Evolutionary conservation across 306 rosid species (phyloP), one percentile per base, ranked within the genome.

Genomic region (Dalbergia cultrata): DNA sequence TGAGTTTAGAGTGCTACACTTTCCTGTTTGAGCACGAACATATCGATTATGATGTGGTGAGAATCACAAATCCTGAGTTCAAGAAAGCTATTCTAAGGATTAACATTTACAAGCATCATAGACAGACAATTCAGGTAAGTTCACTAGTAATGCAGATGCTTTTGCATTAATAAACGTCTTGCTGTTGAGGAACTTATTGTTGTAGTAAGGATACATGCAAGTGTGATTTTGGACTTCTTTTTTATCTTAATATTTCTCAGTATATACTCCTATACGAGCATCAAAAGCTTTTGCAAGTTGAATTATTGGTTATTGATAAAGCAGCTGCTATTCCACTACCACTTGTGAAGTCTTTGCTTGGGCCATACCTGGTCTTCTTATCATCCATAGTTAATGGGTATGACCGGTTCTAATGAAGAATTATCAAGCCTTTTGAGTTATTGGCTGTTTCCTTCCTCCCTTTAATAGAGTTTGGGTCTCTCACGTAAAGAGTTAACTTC

Each of bases 311-410:
- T 82, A 67, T 95, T 84, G 99, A 95, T 86, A 97, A 95, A 87
- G 99, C 99, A 85, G 99, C 99, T 75, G 99, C 99, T 72, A 95
- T 95, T 85, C 99, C 99, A 58, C 86, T 95, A 83, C 97, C 97
- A 5, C 85, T 86, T 39, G 99, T 95, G 83, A 93, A 93, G 92
- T 89, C 99, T 50, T 87, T 95, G 64, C 97, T 95, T 68, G 99
- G 99, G 43, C 97, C 94, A 50, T 95, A 93, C 84, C 85, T 95
- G 89, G 97, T n/a, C n/a, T n/a, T 95, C 83, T 95, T 95, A 69
- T 93, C 99, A 75, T 95, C 99, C 39, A 95, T 97, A 67, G 96
- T 95, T 70, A 95, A 95, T 49, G 99, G 99, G 99, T 95, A 91
- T 70, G 80, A 13, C n/a, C 57, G 70, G 44, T 60, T 53, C 57